These are phyloP conservation scores for Calocera cornea DNA, from an alignment of 768 basidiomycete species.

Conservation along the genomic window DNA sequence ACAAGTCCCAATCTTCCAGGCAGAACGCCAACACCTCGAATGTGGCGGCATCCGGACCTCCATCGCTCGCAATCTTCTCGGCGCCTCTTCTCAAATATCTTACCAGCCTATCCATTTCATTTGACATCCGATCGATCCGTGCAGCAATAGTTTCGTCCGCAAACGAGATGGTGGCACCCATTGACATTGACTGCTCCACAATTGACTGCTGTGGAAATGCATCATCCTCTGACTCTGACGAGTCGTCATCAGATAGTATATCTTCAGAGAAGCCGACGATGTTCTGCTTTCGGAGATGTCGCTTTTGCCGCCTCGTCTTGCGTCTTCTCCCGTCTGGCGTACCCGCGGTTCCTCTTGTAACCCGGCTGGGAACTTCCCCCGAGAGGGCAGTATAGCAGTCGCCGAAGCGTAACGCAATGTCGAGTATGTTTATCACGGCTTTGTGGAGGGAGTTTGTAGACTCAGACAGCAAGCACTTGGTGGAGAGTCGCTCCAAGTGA, in stretches of 20 bases:
- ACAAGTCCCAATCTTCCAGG: conserved; percentile 63
- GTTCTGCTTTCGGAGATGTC: conserved; percentile 31
- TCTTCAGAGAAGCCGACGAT: conserved; percentile 12
- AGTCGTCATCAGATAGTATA: conserved; percentile 29
- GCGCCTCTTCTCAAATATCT: conserved; percentile 54
- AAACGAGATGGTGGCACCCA: conserved; percentile 18
- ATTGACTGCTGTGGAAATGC: not conserved
- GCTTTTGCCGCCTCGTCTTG: conserved; percentile 40
- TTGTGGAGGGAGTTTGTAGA: conserved; percentile 54
- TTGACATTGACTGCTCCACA: not conserved
- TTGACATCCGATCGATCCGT: conserved; percentile 48
- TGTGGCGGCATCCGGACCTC: conserved; percentile 43
- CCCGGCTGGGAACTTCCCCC: conserved; percentile 40
- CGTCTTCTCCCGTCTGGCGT: conserved; percentile 30
- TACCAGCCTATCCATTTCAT: conserved; percentile 57
- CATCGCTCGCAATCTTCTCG: conserved; percentile 51
- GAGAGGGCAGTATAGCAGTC: conserved; percentile 47
- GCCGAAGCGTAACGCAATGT: conserved; percentile 60
- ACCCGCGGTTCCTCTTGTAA: not conserved
- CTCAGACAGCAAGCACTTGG: conserved; percentile 43
- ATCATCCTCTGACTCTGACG: conserved; percentile 24
- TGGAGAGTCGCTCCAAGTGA: conserved; percentile 47
- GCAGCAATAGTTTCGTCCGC: conserved; percentile 37
- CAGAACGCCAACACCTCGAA: conserved; percentile 64
- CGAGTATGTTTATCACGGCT: conserved; percentile 53